Evolutionary conservation across 768 basidiomycete genomes (phyloP).

Genomic region (Lactarius indigo): DNA sequence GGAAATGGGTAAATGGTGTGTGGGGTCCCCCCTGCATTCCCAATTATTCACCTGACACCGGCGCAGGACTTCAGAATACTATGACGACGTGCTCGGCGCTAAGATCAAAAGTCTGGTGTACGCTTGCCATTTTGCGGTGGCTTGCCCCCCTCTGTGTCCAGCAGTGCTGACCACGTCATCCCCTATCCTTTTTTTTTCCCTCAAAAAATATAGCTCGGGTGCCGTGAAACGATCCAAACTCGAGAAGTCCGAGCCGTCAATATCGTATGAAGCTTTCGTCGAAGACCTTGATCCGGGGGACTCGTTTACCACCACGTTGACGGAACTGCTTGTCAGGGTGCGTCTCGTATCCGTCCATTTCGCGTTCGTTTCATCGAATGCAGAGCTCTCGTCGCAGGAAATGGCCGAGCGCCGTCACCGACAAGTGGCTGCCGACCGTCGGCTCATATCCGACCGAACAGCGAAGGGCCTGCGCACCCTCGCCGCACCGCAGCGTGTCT

Average conservation of each 20-base stretch:
- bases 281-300: conserved; percentile 76
- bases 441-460: conserved; percentile 65
- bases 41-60: conserved; percentile 15
- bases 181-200: not conserved
- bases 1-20: conserved; percentile 71
- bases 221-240: conserved; percentile 65
- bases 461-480: conserved; percentile 58
- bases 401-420: conserved; percentile 68
- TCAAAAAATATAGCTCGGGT: conserved; percentile 48
- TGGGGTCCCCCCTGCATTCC: conserved; percentile 18
- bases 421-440: conserved; percentile 47
- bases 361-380: not conserved
- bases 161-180: conserved; percentile 15
- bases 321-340: conserved; percentile 79
- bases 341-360: conserved; percentile 26
- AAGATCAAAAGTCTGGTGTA: conserved; percentile 81
- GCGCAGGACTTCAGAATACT: conserved; percentile 64
- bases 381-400: conserved; percentile 47
- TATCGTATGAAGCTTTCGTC: conserved; percentile 73
- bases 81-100: conserved; percentile 66
- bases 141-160: not conserved
- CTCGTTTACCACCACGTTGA: conserved; percentile 70
- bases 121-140: conserved; percentile 31
- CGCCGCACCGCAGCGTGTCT: conserved; percentile 50
- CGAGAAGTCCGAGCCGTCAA: conserved; percentile 59